Base-by-base conservation (phyloP, 768 basidiomycete species). In the Daedaleopsis sinensis region DNA sequence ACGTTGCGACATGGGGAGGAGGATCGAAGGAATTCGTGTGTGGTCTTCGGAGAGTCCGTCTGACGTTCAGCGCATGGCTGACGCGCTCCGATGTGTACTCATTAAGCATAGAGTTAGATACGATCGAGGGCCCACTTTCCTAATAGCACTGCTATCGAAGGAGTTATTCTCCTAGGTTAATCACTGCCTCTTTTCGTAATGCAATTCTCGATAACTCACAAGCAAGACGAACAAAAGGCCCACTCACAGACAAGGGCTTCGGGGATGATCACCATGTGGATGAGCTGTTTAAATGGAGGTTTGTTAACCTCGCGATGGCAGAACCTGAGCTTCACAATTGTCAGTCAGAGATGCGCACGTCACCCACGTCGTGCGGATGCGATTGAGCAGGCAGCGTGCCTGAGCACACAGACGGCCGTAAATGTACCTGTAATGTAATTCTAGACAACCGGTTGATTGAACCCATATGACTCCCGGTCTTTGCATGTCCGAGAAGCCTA, bases 1-100 rank as follows among this genome's bases (percentile, higher is more conserved):
- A 59, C 43, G 58, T 64, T 9, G 62, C 62, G 37, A 15, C 37
- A 48, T 64, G 62, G 62, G 36, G 48, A 27, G 46, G 44, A 18
- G 55, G 50, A 15, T 15, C 35, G 23, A 64, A 64, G 51, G 49
- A 38, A 5, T 59, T 59, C 13, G 55, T 32, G 7, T 59, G 11
- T 18, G 50, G 46, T 8, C 23, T 2, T 16, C 51, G 44, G 37
- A 21, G 6, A 5, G 37, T 64, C 24, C 49, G 55, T 12, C 15
- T 64, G 58, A 23, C 54, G 11, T 52, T 64, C 19, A 47, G 37
- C 27, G 13, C 58, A 2, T 64, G 58, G 62, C 32, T 47, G 19
- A 42, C 37, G 7, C 49, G 58, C 1, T 35, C 16, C 13, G 57
- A 52, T 21, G 35, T 59, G 24, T 64, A 59, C 36, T 52, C 58